Base-by-base conservation (phyloP, 768 basidiomycete genomes). In the Coprinopsis strossmayeri region DNA sequence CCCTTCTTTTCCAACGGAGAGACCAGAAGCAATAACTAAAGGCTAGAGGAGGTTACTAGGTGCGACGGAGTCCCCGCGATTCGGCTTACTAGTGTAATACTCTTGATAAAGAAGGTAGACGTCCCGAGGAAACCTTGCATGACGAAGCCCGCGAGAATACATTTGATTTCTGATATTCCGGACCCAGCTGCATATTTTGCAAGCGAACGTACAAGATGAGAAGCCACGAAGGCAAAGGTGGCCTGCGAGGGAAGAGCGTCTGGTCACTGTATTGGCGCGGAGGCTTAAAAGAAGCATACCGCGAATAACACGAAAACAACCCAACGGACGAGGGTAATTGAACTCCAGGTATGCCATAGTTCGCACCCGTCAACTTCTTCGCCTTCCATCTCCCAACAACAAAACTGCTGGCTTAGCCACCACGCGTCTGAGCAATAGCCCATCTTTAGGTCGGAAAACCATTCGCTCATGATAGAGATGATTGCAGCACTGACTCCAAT, bases 371-470 rank as follows among this genome's bases (percentile, higher is more conserved):
- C 85, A 15, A 79, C 76, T 54, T 84, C 87, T 38, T 84, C 84
- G 4, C 72, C 76, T 53, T 92, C 91, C 47, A 97, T 83, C 61
- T 97, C 96, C 85, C 94, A 93, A 62, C 96, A 99, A 67, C 96
- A 99, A 64, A 97, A 97, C 60, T 96, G 90, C 58, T 92, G 84
- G 65, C 94, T 96, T 48, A 99, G 64, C 95, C 96, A 99, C 96
- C 96, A 99, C 1, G 91, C 94, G 55, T 93, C 91, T 2, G 81
- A 75, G 67, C 96, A 99, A 61, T 97, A 96, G 1, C 96, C 96
- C 72, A 94, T 87, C 70, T 97, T 98, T 55, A 98, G 82, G 65
- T 98, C 95, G 2, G 93, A 92, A 20, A 99, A 78, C 96, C 96
- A 99, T 67, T 89, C 91, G 41, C 91, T 96, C 52, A 93, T 70